A percentile compares a stretch with the other conserved stretches of the same genome.
Evolutionary conservation across 495 filamentous ascomycete genomes (phyloP).

Genomic region (Penicillium subrubescens): DNA sequence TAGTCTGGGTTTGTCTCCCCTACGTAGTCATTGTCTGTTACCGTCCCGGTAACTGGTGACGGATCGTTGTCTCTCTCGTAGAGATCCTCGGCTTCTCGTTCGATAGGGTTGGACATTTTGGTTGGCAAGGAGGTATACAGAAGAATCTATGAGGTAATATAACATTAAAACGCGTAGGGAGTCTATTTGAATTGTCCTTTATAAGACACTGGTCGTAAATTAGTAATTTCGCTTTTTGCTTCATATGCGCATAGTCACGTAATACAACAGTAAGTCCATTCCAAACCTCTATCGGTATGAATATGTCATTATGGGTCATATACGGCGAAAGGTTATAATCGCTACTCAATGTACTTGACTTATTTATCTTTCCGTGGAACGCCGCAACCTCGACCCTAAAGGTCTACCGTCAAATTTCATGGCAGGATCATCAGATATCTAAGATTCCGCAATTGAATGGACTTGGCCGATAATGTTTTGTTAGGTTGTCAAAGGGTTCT

Average conservation of each 20-base stretch:
- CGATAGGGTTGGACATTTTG: constrained; percentile 26
- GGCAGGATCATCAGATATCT: neutral
- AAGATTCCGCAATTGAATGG: neutral
- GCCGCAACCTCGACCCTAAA: neutral
- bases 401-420: neutral
- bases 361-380: neutral
- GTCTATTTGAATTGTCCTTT: neutral
- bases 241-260: neutral
- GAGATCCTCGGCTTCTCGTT: constrained; percentile 33
- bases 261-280: neutral
- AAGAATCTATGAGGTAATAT: neutral
- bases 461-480: neutral
- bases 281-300: neutral
- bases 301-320: neutral
- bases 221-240: neutral
- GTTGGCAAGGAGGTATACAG: neutral
- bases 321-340: neutral
- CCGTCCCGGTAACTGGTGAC: constrained; percentile 23
- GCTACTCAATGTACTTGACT: neutral
- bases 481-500: neutral
- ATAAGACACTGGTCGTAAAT: neutral
- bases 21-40: constrained; percentile 14
- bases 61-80: constrained; percentile 33
- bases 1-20: neutral
- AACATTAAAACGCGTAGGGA: neutral